Conservation (phyloP, 2,329 filamentous ascomycete genomes). For the Plectosphaerella sp. region DNA sequence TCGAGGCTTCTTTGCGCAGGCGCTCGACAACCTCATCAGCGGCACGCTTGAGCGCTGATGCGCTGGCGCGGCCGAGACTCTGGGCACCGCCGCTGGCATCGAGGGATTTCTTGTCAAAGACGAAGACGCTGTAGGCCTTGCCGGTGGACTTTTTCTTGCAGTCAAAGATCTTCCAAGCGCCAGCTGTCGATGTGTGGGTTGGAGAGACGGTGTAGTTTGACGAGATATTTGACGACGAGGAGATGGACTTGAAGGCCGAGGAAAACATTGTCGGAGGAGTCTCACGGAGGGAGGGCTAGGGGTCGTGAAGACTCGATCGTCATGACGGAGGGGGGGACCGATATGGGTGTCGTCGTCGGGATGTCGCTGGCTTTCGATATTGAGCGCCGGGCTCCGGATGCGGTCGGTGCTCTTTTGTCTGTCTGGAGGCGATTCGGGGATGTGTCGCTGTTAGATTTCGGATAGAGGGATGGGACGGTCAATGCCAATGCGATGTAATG, state of each 20-base stretch:
- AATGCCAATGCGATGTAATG: no score
- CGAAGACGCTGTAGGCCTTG: slow-evolving; percentile 84
- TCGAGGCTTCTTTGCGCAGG: slow-evolving; percentile 86
- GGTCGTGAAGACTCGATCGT: slow-evolving; percentile 11
- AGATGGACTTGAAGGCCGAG: slow-evolving; percentile 88
- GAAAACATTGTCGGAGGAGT: slow-evolving; percentile 68
- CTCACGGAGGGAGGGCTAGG: slow-evolving; percentile 9
- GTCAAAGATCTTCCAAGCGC: slow-evolving; percentile 97
- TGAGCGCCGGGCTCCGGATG: background rate
- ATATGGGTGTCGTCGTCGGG: background rate
- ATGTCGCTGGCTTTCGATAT: no score
- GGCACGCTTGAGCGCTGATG: slow-evolving; percentile 69
- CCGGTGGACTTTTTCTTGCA: slow-evolving; percentile 94
- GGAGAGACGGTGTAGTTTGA: slow-evolving; percentile 83
- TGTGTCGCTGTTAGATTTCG: no score
- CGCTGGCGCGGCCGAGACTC: slow-evolving; percentile 57
- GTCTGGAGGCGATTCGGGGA: no score
- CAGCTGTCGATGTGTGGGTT: slow-evolving; percentile 72
- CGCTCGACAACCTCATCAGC: slow-evolving; percentile 89
- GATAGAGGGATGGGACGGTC: no score
- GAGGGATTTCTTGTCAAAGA: slow-evolving; percentile 86
- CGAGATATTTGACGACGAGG: slow-evolving; percentile 75
- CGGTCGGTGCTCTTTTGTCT: background rate
- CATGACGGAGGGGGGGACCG: slow-evolving; percentile 9
- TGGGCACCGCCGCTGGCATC: slow-evolving; percentile 56